Base-by-base conservation (phyloP, 768 basidiomycete species). In the Leccinum uliginosum region DNA sequence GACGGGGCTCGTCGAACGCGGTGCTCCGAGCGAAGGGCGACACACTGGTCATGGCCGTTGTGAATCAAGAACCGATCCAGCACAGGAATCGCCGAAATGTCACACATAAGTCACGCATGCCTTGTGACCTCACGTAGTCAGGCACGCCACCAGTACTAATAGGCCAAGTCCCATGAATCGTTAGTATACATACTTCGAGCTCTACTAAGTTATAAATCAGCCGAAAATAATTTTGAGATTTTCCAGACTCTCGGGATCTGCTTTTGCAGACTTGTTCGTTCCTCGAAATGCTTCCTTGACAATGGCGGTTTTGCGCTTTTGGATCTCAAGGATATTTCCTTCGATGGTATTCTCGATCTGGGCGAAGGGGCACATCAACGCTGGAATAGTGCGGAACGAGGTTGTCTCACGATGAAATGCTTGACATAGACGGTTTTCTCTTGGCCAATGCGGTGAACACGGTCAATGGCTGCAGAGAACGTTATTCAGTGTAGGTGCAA, bases 371-470 rank as follows among this genome's bases (percentile, higher is more conserved):
- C 9, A 11, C 5, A 19, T 43, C 40, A 43, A 38, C 40, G 7
- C 27, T 19, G 2, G 24, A 32, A 32, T 24, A 12, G 24, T 12
- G 44, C 43, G 27, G 24, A 46, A 8, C 6, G 29, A 17, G 7
- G n/a, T 40, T 11, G 15, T 68, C 83, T 65, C 65, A 90, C 89
- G 59, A 93, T 87, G 70, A 90, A 92, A 62, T 91, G 91, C 54
- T 84, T 91, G 35, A 93, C 91, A 59, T 88, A 84, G 26, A 93
- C 91, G 0, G 86, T 81, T 65, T 83, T 85, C 27, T 89, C 86
- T 65, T 93, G 91, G 0, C 91, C 91, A 50, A 93, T 87, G 46
- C 91, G 75, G 62, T 93, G 91, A 27, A 93, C 89, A 9, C 91
- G 83, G 66, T 93, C 91, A 65, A 93, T 88, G 15, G 91, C 91